Base-by-base conservation (phyloP, 805 yeast species). In the Candida suzukii region DNA sequence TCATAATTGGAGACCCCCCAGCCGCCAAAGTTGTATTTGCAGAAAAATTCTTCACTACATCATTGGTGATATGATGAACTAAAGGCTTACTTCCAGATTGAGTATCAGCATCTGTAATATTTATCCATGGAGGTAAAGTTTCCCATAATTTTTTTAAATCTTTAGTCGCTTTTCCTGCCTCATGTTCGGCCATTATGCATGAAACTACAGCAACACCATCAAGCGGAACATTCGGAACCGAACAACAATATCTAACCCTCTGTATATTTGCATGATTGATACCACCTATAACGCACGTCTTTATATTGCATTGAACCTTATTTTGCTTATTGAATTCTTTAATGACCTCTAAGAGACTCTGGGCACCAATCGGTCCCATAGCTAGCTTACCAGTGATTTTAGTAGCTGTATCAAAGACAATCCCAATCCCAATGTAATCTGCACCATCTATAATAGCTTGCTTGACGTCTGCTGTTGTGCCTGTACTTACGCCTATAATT, bases 191-290 rank as follows among this genome's bases (percentile, higher is more conserved):
- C 81, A 88, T 83, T 12, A 87, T 80, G 49, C 87, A 83, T 8
- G 96, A 85, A 2, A 90, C 97, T 13, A 88, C 80, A 2, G 96
- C 93, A 13, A 85, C 77, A n/a, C 97, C 97, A 54, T 85, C 85
- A 9, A 84, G 57, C 0, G 66, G 56, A 37, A 58, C 60, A 7
- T 73, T 78, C 3, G 71, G 68, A 6, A 68, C 43, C 2, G 68
- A 56, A 19, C 76, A 66, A 33, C 76, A 73, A 41, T 67, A 71
- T 40, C 83, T 51, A 2, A 83, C 84, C 24, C 76, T 66, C 9
- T 73, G 70, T 3, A 78, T 74, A 53, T 87, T 88, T 8, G 66
- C 51, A 9, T 75, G 74, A 49, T 84, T 83, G 40, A 84, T 65
- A 0, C 95, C 95, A 17, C 95, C 95, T 53, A 86, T 86, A 0